A percentile compares a stretch with the other conserved stretches of the same genome.
These are phyloP conservation scores for Pycnococcus provasolii DNA, from an alignment of 139 green algal genomes.

Conservation along the genomic window DNA sequence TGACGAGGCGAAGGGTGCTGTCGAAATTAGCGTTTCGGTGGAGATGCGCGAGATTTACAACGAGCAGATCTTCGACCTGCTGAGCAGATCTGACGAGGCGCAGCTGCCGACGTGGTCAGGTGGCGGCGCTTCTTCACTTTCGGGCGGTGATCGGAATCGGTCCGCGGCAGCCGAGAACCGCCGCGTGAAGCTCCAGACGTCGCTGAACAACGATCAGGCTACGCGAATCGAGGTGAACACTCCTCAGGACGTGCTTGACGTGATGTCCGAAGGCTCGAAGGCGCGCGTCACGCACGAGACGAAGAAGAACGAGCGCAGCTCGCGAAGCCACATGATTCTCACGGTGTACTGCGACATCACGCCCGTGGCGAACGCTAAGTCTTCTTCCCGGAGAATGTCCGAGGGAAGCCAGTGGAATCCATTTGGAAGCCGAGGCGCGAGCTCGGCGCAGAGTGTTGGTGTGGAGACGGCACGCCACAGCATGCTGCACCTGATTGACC, in stretches of 20 bases:
- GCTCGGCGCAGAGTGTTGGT: not conserved
- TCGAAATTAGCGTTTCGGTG: conserved; percentile 23
- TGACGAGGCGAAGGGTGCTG: not conserved
- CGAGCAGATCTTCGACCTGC: conserved; percentile 33
- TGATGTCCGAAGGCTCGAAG: conserved; percentile 20
- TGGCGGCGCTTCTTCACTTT: not conserved
- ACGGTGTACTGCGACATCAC: conserved; percentile 15
- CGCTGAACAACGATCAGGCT: conserved; percentile 3
- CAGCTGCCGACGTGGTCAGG: not conserved
- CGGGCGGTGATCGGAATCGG: too few relatives aligned
- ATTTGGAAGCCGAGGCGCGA: not conserved
- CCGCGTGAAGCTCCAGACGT: not conserved
- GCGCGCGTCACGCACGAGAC: conserved; percentile 17
- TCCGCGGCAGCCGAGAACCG: too few relatives aligned
- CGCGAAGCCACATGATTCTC: conserved; percentile 31
- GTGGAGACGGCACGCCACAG: not conserved
- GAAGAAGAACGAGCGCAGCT: conserved; percentile 30
- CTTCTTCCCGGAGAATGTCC: not conserved
- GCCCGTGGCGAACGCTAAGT: conserved; percentile 20
- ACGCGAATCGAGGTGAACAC: not conserved
- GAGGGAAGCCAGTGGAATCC: not conserved
- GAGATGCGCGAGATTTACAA: conserved; percentile 40
- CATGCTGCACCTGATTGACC: conserved; percentile 61
- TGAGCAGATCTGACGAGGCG: conserved; percentile 10
- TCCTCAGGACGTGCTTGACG: conserved; percentile 20